phyloP scores from a whole-genome alignment of 2,329 filamentous ascomycete genomes.

The Dothideomycetidae sp. region DNA sequence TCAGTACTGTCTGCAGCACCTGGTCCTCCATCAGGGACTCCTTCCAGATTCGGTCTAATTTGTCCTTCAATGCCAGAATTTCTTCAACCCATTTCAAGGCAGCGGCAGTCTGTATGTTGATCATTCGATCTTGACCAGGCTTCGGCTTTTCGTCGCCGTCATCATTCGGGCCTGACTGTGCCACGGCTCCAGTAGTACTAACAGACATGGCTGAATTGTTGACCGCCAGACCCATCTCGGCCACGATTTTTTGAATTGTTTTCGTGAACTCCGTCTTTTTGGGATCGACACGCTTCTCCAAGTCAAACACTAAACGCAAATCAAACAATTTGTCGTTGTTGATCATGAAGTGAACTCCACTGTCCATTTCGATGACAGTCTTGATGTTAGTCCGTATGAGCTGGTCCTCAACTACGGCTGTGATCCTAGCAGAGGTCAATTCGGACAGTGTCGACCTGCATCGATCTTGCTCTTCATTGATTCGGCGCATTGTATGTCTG shows the following conservation, averaged over 20 bases:
- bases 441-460: conserved; percentile 69
- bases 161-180: conserved; percentile 37
- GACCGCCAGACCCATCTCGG: conserved; percentile 69
- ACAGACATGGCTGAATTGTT: conserved; percentile 49
- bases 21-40: conserved; percentile 62
- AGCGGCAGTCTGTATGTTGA: conserved; percentile 68
- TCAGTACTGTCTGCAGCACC: conserved; percentile 65
- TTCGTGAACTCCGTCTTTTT: conserved; percentile 56
- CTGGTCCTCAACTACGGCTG: conserved; percentile 62
- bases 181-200: conserved; percentile 40
- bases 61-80: conserved; percentile 70
- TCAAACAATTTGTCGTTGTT: conserved; percentile 74
- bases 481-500: conserved; percentile 55
- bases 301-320: conserved; percentile 63
- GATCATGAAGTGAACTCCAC: conserved; percentile 77
- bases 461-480: conserved; percentile 68
- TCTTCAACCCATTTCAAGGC: conserved; percentile 95
- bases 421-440: conserved; percentile 58
- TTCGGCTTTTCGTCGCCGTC: conserved; percentile 33
- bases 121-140: conserved; percentile 31
- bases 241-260: conserved; percentile 58
- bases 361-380: conserved; percentile 76
- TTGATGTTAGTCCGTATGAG: conserved; percentile 64
- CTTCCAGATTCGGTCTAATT: conserved; percentile 70
- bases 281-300: conserved; percentile 63